A percentile compares a stretch with the other conserved stretches of the same genome.
Conservation (phyloP, 83 land plant genomes). For the Picea abies region DNA sequence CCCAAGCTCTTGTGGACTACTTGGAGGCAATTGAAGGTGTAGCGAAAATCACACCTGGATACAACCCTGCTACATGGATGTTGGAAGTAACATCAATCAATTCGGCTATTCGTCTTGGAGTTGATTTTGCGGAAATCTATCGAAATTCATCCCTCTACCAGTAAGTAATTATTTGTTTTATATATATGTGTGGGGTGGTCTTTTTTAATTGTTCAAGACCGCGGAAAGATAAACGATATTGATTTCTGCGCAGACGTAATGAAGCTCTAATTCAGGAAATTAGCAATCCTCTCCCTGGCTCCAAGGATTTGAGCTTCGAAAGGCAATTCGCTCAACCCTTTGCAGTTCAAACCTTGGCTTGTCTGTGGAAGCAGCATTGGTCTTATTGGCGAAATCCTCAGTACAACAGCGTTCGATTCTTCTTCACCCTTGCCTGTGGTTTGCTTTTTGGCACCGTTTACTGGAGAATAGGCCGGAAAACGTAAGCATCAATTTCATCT, state of each 20-base stretch:
- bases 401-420: conserved; percentile 65
- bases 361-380: conserved; percentile 71
- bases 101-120: neutral
- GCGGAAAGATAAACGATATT: conserved; percentile 53
- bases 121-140: conserved; percentile 10
- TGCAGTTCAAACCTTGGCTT: conserved; percentile 39
- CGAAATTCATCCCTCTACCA: neutral
- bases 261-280: conserved; percentile 39
- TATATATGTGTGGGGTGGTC: no score
- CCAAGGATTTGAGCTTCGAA: conserved; percentile 52
- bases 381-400: conserved; percentile 85
- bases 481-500: conserved; percentile 24
- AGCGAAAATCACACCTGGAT: conserved; percentile 15
- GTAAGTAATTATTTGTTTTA: neutral
- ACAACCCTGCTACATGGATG: conserved; percentile 27
- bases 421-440: conserved; percentile 57
- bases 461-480: conserved; percentile 67
- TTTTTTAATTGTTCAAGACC: no score
- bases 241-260: conserved; percentile 59
- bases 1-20: conserved; percentile 39
- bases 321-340: conserved; percentile 50
- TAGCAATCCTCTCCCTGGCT: conserved; percentile 41
- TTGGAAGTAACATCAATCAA: conserved; percentile 6
- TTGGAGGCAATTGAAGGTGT: conserved; percentile 18
- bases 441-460: conserved; percentile 72